Percentiles rank a stretch among this genome's conserved stretches.
phyloP scores from a whole-genome alignment of 163 green algal species.

The Scenedesmus sp. region DNA sequence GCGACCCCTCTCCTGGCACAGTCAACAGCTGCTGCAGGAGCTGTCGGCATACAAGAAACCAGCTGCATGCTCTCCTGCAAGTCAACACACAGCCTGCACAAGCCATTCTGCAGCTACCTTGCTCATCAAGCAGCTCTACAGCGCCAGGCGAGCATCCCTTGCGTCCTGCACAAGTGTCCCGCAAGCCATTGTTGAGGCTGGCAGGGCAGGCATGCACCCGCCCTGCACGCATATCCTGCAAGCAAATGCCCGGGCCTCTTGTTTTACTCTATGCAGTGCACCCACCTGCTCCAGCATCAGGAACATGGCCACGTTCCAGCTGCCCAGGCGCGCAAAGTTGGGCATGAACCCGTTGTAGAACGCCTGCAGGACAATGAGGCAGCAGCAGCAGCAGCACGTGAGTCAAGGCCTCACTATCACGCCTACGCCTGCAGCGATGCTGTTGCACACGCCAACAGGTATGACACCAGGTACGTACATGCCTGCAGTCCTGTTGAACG shows the following conservation, averaged over 20 bases:
- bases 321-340: slow-evolving; percentile 95
- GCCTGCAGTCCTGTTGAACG: background rate
- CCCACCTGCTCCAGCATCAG: slow-evolving; percentile 93
- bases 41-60: background rate
- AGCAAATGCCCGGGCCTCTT: background rate
- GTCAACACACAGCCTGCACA: background rate
- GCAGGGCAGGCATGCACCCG: no score
- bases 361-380: slow-evolving; percentile 57
- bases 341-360: slow-evolving; percentile 98
- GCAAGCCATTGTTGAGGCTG: no score
- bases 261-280: background rate
- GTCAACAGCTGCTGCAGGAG: background rate
- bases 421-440: no score
- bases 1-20: background rate
- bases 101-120: background rate
- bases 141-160: no score
- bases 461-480: background rate
- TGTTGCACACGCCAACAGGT: no score
- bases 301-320: slow-evolving; percentile 98
- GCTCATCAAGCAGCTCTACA: background rate
- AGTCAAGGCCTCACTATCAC: background rate
- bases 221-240: no score
- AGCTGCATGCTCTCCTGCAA: background rate
- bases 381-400: background rate
- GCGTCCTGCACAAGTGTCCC: no score